Evolutionary conservation across 768 basidiomycete species (phyloP), one percentile per base, ranked within the genome.

Genomic region (Phlegmacium glaucopus): DNA sequence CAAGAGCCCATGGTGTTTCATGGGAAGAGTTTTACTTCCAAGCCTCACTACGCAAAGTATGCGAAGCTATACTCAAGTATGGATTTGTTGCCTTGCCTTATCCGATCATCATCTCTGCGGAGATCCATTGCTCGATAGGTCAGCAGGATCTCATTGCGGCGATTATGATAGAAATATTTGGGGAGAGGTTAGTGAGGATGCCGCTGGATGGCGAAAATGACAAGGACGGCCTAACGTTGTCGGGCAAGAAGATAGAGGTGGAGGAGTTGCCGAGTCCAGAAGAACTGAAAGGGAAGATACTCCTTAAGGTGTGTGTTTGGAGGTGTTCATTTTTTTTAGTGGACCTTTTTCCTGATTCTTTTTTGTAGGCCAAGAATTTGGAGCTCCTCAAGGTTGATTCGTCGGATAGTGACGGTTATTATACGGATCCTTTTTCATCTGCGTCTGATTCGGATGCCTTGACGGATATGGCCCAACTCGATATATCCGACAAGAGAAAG

Each of bases 71-170:
- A 61, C 76, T 77, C 42, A 91, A 92, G 60, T 98, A 97, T 59
- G 95, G 90, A 1, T 98, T 99, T 60, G 83, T 92, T 39, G 82
- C 90, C 0, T 95, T 92, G 2, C 90, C 93, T 0, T 97, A 94
- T 64, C 96, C 96, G 0, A 79, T 99, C 63, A 90, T 99, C 68
- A 90, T 99, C 45, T 95, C 93, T 4, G 91, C 94, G 13, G 96
- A 99, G 70, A 80, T 96, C 5, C 95, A 97, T 60, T 96, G 93
- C 66, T 75, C 78, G 2, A 70, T 72, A 5, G 76, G 80, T 32
- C 76, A 80, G 53, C 74, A 82, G 48, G 75, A 77, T 46, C 66
- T 68, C 57, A 70, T 79, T 35, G 76, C 69, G 18, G 64, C 67
- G 28, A 76, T 77, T 47, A 76, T 76, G 75, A 58, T 54, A 1